Conservation (phyloP, 768 basidiomycete genomes). For the Phaffia australis region DNA sequence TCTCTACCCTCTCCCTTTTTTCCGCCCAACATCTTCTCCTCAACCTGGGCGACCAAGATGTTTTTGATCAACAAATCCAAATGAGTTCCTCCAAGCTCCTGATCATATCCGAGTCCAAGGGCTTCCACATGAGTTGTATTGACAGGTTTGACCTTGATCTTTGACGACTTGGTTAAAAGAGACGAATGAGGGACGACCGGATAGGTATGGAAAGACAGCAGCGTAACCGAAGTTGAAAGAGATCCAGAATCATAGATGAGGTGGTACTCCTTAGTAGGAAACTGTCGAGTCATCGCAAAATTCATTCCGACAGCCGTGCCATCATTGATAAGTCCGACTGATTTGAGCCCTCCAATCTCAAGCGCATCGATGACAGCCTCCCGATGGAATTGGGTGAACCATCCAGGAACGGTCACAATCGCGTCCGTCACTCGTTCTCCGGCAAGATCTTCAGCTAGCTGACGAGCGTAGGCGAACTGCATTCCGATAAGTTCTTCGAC, state of each 20-base stretch:
- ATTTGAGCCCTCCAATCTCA: constrained; percentile 76
- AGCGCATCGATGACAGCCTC: constrained; percentile 85
- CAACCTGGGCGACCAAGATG: constrained; percentile 64
- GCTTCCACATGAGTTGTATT: constrained; percentile 62
- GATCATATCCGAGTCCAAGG: constrained; percentile 71
- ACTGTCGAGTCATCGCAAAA: constrained; percentile 91
- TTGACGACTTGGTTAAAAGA: constrained; percentile 17
- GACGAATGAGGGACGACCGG: constrained; percentile 33
- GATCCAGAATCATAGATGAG: constrained; percentile 92
- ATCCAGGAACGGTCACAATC: constrained; percentile 79
- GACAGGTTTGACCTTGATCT: constrained; percentile 24
- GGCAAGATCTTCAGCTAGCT: constrained; percentile 62
- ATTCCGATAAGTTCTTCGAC: constrained; percentile 87
- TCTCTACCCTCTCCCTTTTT: constrained; percentile 38
- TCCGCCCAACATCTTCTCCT: constrained; percentile 47
- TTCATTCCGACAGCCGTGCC: constrained; percentile 93
- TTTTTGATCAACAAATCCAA: constrained; percentile 74
- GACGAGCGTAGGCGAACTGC: constrained; percentile 82
- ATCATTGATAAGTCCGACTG: constrained; percentile 78
- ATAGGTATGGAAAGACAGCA: constrained; percentile 37
- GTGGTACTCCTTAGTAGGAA: constrained; percentile 57
- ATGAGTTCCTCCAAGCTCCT: constrained; percentile 64
- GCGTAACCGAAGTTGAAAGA: constrained; percentile 40
- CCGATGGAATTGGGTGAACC: constrained; percentile 80
- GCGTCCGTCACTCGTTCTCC: constrained; percentile 72